Conservation (phyloP, 2,329 filamentous ascomycete genomes). For the Stagonosporopsis rhizophila region DNA sequence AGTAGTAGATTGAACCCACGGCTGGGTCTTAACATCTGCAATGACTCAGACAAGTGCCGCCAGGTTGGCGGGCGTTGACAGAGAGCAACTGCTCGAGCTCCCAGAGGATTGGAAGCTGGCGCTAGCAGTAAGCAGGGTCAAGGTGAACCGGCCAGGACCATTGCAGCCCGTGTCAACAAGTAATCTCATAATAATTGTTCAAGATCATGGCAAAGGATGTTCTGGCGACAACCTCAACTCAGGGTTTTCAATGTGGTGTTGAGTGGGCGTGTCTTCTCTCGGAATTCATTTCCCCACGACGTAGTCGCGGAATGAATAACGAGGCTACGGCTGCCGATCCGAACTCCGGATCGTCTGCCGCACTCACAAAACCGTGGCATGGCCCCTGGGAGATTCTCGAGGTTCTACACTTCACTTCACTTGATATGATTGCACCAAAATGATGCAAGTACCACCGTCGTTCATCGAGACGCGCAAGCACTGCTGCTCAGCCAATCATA, state of each 20-base stretch:
- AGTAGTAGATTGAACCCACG: not conserved
- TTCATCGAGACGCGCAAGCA: not conserved
- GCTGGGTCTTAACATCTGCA: not conserved
- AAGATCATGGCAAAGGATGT: not conserved
- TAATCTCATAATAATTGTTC: not conserved
- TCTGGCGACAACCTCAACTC: not conserved
- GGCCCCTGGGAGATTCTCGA: not conserved
- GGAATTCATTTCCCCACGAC: not conserved
- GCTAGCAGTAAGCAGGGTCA: not conserved
- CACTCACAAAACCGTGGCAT: conserved; percentile 4
- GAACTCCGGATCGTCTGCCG: conserved; percentile 5
- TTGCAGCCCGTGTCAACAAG: too few relatives aligned
- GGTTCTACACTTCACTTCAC: not conserved
- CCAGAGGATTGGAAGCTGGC: not conserved
- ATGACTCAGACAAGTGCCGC: not conserved
- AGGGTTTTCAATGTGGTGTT: not conserved
- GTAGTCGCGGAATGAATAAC: conserved; percentile 1
- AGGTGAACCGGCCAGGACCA: not conserved
- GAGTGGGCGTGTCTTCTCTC: not conserved
- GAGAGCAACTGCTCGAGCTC: not conserved
- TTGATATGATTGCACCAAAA: too few relatives aligned
- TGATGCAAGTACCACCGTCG: not conserved
- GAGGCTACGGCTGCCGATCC: conserved; percentile 7
- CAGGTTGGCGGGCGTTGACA: not conserved
- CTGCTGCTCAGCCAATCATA: not conserved